phyloP scores from a whole-genome alignment of 768 basidiomycete species.

The Mycena haematopus region DNA sequence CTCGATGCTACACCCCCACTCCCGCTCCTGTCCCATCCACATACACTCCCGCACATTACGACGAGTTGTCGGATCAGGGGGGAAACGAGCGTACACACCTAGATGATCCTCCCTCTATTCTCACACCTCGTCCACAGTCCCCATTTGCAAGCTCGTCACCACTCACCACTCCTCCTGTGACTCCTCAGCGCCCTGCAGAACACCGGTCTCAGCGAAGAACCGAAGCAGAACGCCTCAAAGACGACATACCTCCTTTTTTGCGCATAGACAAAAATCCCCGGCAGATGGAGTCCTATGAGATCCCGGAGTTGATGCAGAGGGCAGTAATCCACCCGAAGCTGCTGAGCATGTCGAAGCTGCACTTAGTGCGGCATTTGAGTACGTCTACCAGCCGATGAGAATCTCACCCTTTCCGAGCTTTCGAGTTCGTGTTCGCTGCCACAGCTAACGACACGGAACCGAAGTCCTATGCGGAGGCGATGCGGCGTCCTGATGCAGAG shows the following conservation, averaged over 20 bases:
- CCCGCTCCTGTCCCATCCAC: neutral
- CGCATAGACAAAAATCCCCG: neutral
- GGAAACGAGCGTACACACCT: neutral
- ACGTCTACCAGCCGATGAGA: conserved; percentile 9
- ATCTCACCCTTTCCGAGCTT: conserved; percentile 2
- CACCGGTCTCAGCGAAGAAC: conserved; percentile 3
- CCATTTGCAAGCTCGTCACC: neutral
- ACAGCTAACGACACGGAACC: conserved; percentile 27
- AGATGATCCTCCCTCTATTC: neutral
- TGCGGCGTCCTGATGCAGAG: conserved; percentile 16
- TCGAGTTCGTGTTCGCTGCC: conserved; percentile 2
- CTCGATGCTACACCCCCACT: neutral
- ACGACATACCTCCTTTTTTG: conserved; percentile 9
- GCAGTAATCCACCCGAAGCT: neutral
- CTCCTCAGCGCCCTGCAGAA: too few species aligned
- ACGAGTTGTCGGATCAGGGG: conserved; percentile 5
- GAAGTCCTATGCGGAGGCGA: conserved; percentile 30
- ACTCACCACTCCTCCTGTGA: neutral
- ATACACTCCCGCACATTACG: neutral
- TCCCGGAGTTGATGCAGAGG: neutral
- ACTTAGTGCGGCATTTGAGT: neutral
- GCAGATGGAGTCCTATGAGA: neutral
- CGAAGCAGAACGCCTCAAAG: neutral
- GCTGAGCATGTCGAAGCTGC: conserved; percentile 5
- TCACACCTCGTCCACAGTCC: conserved; percentile 6